Evolutionary conservation across 225 moss, liverwort and hornwort genomes (phyloP), one percentile per base, ranked within the genome.

Genomic region (Antitrichia curtipendula): DNA sequence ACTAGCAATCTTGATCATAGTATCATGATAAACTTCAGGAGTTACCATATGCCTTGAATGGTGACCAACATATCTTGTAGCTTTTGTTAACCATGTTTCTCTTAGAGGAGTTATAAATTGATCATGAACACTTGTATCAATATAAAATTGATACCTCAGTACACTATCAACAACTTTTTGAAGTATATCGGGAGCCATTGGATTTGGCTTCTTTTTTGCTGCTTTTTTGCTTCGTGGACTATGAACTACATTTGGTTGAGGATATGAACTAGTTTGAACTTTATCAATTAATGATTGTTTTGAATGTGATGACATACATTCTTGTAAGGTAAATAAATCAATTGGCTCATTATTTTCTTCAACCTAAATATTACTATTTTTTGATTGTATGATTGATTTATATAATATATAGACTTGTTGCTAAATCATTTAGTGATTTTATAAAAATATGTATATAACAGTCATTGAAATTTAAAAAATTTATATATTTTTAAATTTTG

Each of bases 131-230:
- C 96, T 93, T 62, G 90, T 86, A 38, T 95, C 90, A 61, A 96
- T 29, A 88, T 94, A 96, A 72, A 84, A 91, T 81, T 94, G 93
- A 71, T 96, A 98, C 86, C 75, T 96, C 29, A 98, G 70, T 4
- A 96, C 62, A 77, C 87, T 93, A 78, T 96, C 94, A 21, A 96
- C 90, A 68, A 85, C 38, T 53, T 90, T 90, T 77, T 90, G 83
- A 32, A 96, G 88, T 61, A 89, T 84, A 11, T 90, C 52, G 3
- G 73, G 89, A 81, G 54, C 34, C 78, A 89, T 52, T 61, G 86
- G 79, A 10, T 15, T 80, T 27, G 98, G 96, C 8, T 22, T n/a
- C 15, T 54, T 90, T 59, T 87, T 91, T 14, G 94, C 94, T 69
- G 87, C 27, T 54, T 50, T 84, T 29, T 92, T 91, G 38, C 94